These are phyloP conservation scores for Trichoderma arundinaceum DNA, from an alignment of 2,329 filamentous ascomycete species.

Conservation along the genomic window DNA sequence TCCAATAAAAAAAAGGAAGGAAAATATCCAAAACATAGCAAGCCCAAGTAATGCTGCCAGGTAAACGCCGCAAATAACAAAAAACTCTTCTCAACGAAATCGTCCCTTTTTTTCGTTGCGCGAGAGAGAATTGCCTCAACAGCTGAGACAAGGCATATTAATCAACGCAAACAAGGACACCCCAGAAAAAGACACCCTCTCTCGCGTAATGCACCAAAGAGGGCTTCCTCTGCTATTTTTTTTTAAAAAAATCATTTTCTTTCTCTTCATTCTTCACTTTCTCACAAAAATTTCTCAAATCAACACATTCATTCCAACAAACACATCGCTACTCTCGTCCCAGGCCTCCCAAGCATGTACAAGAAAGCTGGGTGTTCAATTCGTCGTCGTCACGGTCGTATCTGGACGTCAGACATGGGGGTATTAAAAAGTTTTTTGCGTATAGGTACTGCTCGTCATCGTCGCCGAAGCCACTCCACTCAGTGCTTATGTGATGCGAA, in stretches of 20 bases:
- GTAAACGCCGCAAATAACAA: slow-evolving; percentile 30
- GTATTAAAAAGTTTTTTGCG: slow-evolving; percentile 46
- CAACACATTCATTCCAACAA: slow-evolving; percentile 24
- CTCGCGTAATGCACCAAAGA: slow-evolving; percentile 13
- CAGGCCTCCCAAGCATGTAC: slow-evolving; percentile 25
- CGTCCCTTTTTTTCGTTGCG: background rate
- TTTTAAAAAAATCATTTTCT: background rate
- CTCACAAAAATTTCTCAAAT: slow-evolving; percentile 10
- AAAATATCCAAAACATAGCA: slow-evolving; percentile 23
- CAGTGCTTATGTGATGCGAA: slow-evolving; percentile 42
- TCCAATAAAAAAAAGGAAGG: background rate
- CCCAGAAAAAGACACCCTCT: background rate
- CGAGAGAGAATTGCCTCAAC: slow-evolving; percentile 14
- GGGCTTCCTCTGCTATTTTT: background rate
- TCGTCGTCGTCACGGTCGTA: slow-evolving; percentile 45
- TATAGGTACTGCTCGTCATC: slow-evolving; percentile 49
- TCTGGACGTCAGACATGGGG: slow-evolving; percentile 46
- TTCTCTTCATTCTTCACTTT: background rate
- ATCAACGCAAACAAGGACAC: slow-evolving; percentile 16
- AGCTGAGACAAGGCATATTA: slow-evolving; percentile 27
- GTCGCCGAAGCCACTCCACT: slow-evolving; percentile 45
- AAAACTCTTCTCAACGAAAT: background rate
- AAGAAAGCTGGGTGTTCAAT: slow-evolving; percentile 34
- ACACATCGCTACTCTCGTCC: slow-evolving; percentile 27
- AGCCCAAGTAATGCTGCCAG: slow-evolving; percentile 32